phyloP scores from a whole-genome alignment of 2,329 filamentous ascomycete genomes.

The Trichothecium sympodiale region DNA sequence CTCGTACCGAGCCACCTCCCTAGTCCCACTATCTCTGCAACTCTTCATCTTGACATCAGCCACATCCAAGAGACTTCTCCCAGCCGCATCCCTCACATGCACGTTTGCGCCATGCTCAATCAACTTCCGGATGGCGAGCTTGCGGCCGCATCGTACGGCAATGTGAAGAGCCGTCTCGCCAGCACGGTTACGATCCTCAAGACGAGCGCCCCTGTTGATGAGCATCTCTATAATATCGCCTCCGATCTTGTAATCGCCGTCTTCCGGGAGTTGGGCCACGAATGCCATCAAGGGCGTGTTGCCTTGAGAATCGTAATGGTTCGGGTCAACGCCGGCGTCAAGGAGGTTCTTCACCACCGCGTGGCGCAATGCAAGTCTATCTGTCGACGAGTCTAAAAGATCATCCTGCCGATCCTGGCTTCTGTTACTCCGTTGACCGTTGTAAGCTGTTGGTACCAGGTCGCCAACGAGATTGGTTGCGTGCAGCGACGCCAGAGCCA shows the following conservation, averaged over 20 bases:
- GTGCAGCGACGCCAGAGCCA: constrained; percentile 42
- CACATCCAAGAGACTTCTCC: constrained; percentile 33
- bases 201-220: constrained; percentile 26
- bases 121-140: constrained; percentile 37
- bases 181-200: constrained; percentile 39
- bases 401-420: constrained; percentile 1
- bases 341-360: constrained; percentile 19
- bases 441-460: background rate
- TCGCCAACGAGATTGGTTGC: constrained; percentile 21
- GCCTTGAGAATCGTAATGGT: constrained; percentile 40
- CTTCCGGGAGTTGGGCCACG: constrained; percentile 35
- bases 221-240: constrained; percentile 34
- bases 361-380: constrained; percentile 17
- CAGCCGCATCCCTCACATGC: constrained; percentile 31
- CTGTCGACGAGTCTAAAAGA: constrained; percentile 20
- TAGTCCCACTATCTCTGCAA: constrained; percentile 13
- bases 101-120: constrained; percentile 36
- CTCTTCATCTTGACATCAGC: constrained; percentile 27
- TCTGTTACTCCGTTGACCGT: constrained; percentile 3
- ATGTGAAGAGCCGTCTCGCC: constrained; percentile 46
- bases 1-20: constrained; percentile 28
- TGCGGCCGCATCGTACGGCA: constrained; percentile 40
- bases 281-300: constrained; percentile 47
- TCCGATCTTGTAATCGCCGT: constrained; percentile 37
- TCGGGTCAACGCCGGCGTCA: constrained; percentile 29